These are phyloP conservation scores for Leucosporidium yakuticum DNA, from an alignment of 768 basidiomycete species.

Conservation along the genomic window DNA sequence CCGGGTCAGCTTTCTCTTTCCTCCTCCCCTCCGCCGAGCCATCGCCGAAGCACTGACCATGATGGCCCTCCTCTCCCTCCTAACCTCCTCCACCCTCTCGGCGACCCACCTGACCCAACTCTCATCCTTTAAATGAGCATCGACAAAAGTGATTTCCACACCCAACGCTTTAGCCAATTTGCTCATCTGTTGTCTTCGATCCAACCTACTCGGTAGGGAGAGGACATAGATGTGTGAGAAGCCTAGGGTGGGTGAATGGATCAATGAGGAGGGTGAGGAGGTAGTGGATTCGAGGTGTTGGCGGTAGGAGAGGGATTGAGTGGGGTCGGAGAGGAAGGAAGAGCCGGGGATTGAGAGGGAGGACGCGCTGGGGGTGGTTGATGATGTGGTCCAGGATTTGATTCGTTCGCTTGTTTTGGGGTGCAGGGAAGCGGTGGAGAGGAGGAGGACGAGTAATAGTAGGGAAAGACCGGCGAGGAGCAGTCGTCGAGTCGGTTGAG, in stretches of 20 bases:
- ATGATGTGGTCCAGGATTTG: background rate
- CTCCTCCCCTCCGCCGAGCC: background rate
- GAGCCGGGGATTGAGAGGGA: background rate
- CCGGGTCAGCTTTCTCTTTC: background rate
- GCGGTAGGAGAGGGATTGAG: constrained; percentile 14
- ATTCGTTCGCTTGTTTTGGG: background rate
- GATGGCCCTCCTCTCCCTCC: constrained; percentile 2
- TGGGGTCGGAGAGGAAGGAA: constrained; percentile 7
- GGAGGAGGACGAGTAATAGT: background rate
- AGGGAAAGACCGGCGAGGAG: too few relatives aligned
- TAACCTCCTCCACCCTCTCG: constrained; percentile 33
- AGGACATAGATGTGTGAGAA: constrained; percentile 40
- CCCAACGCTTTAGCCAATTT: constrained; percentile 36
- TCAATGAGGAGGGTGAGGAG: constrained; percentile 5
- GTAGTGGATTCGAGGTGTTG: constrained; percentile 31
- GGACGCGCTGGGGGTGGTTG: background rate
- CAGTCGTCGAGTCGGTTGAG: background rate
- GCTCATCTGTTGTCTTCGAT: constrained; percentile 35
- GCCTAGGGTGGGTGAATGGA: constrained; percentile 28
- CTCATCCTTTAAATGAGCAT: constrained; percentile 34
- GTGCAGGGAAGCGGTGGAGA: constrained; percentile 12
- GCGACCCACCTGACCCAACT: constrained; percentile 37
- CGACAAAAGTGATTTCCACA: constrained; percentile 37
- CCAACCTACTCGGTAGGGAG: constrained; percentile 34
- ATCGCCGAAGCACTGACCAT: constrained; percentile 8